Conservation (phyloP, 768 basidiomycete genomes). For the Leccinum incarnatum region DNA sequence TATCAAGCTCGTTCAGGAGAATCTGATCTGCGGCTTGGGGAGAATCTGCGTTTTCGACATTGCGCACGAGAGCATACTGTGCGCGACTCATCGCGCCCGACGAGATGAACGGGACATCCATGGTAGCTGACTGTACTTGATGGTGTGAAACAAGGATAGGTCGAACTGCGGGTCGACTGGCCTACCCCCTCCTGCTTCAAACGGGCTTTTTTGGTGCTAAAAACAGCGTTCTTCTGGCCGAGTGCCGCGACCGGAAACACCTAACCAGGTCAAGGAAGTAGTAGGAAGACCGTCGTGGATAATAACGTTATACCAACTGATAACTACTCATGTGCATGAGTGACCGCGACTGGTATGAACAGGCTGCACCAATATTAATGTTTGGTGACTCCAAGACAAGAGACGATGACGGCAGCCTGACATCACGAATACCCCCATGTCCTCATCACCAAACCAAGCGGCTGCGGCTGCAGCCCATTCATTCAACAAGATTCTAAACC, state of each 20-base stretch:
- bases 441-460: conserved; percentile 25
- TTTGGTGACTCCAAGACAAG: neutral
- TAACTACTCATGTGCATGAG: conserved; percentile 1
- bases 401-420: neutral
- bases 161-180: neutral
- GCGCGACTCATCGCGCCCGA: conserved; percentile 76
- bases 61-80: conserved; percentile 74
- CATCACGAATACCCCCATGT: conserved; percentile 18
- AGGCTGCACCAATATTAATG: neutral
- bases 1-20: conserved; percentile 56
- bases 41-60: conserved; percentile 61
- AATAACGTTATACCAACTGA: neutral
- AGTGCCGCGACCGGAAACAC: conserved; percentile 7
- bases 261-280: neutral
- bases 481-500: conserved; percentile 77
- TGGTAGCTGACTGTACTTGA: conserved; percentile 25
- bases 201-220: neutral
- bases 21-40: conserved; percentile 58
- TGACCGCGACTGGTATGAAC: neutral
- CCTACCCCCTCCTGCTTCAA: neutral
- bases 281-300: neutral
- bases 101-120: conserved; percentile 77
- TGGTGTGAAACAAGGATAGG: neutral
- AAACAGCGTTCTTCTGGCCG: conserved; percentile 17
- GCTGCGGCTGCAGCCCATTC: conserved; percentile 56